Conservation (phyloP, 306 rosid species). For the Casuarina cunninghamiana region DNA sequence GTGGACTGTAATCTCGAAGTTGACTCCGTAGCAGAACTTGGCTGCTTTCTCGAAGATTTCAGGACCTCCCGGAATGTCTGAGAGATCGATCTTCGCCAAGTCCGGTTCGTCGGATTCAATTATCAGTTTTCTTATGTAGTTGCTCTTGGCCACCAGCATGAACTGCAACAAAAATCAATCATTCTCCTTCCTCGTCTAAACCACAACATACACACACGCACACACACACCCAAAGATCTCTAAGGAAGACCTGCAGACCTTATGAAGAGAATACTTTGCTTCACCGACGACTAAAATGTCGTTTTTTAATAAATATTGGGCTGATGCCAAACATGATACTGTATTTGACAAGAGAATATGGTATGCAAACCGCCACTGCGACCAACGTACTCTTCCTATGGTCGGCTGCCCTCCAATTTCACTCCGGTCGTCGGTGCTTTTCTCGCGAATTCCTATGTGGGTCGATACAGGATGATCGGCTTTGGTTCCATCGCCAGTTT, state of each 20-base stretch:
- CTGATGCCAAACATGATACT: conserved; percentile 28
- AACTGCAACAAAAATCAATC: conserved; percentile 42
- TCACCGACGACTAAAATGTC: conserved; percentile 45
- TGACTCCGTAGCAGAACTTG: conserved; percentile 86
- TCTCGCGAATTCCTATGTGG: conserved; percentile 27
- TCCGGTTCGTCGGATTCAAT: conserved; percentile 62
- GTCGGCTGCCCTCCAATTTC: conserved; percentile 25
- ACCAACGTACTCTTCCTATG: conserved; percentile 26
- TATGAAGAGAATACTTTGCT: conserved; percentile 75
- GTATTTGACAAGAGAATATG: conserved; percentile 29
- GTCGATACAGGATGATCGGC: conserved; percentile 26
- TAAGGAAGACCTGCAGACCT: conserved; percentile 42
- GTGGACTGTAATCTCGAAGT: conserved; percentile 80
- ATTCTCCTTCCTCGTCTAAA: not conserved
- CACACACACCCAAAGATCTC: not conserved
- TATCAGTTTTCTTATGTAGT: conserved; percentile 67
- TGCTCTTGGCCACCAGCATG: conserved; percentile 89
- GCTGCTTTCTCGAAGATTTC: conserved; percentile 89
- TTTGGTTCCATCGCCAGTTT: conserved; percentile 15
- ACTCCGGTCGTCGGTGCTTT: conserved; percentile 29
- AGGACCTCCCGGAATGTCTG: conserved; percentile 79
- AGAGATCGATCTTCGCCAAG: conserved; percentile 57
- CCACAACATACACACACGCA: not conserved
- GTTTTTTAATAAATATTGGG: not conserved
- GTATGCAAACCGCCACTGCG: conserved; percentile 10